These are phyloP conservation scores for Colletotrichum musae DNA, from an alignment of 2,329 filamentous ascomycete species.

Conservation along the genomic window DNA sequence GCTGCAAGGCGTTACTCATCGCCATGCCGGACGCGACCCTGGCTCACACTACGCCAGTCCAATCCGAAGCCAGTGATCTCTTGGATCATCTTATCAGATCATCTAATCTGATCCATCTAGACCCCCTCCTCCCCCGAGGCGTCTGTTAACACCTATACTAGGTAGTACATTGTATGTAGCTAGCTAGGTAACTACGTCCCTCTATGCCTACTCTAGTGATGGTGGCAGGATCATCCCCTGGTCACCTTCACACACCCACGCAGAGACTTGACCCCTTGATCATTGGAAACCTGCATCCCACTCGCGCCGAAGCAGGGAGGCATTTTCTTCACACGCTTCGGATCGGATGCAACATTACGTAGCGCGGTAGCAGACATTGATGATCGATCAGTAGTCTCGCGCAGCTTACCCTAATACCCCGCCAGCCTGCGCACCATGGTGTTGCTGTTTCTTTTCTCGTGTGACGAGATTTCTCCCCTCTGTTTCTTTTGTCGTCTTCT, in stretches of 20 bases:
- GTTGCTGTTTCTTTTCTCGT: constrained; percentile 2
- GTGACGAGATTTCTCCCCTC: neutral
- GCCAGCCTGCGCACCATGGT: constrained; percentile 9
- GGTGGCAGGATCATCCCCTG: neutral
- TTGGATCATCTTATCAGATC: constrained; percentile 36
- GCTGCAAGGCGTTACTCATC: constrained; percentile 25
- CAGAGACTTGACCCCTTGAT: neutral
- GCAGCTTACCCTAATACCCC: constrained; percentile 23
- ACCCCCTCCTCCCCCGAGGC: neutral
- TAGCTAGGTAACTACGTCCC: too few relatives aligned
- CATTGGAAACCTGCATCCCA: constrained; percentile 10
- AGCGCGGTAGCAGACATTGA: neutral
- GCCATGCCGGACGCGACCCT: neutral
- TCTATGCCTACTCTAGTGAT: too few relatives aligned
- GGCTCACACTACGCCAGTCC: neutral
- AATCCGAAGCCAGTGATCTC: constrained; percentile 23
- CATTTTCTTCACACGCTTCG: constrained; percentile 1
- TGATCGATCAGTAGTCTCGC: neutral
- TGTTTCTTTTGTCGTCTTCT: neutral
- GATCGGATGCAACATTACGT: constrained; percentile 18
- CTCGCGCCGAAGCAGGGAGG: neutral
- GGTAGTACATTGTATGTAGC: too few relatives aligned
- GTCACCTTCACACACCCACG: neutral
- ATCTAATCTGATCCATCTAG: constrained; percentile 33
- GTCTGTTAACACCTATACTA: neutral